These are phyloP conservation scores for Cladophialophora immunda DNA, from an alignment of 2,329 filamentous ascomycete species.

Conservation along the genomic window DNA sequence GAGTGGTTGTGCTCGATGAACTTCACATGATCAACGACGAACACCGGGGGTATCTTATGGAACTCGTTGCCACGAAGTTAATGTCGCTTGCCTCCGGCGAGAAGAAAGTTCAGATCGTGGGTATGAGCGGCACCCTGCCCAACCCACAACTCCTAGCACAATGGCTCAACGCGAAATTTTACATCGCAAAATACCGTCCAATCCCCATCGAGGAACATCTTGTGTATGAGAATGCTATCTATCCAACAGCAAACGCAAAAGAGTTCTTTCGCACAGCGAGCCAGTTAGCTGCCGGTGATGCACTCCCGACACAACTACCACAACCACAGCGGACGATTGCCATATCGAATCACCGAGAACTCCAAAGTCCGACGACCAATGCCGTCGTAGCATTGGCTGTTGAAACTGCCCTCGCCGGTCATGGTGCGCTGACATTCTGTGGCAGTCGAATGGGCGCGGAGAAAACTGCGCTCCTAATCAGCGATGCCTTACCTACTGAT, in stretches of 20 bases:
- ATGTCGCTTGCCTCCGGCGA: slow-evolving; percentile 64
- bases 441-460: slow-evolving; percentile 74
- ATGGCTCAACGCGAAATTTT: slow-evolving; percentile 76
- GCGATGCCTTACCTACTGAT: slow-evolving; percentile 68
- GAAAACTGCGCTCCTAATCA: slow-evolving; percentile 72
- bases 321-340: slow-evolving; percentile 56
- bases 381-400: slow-evolving; percentile 74
- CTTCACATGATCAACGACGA: slow-evolving; percentile 85
- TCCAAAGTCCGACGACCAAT: slow-evolving; percentile 72
- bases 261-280: slow-evolving; percentile 66
- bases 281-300: slow-evolving; percentile 54
- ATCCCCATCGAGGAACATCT: slow-evolving; percentile 79
- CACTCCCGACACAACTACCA: slow-evolving; percentile 45
- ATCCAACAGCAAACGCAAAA: slow-evolving; percentile 67
- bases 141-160: slow-evolving; percentile 74
- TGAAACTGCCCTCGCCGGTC: slow-evolving; percentile 73
- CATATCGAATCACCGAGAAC: slow-evolving; percentile 66
- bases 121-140: slow-evolving; percentile 81
- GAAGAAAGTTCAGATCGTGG: slow-evolving; percentile 70
- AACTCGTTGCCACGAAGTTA: slow-evolving; percentile 77
- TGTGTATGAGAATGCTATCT: slow-evolving; percentile 74
- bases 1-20: slow-evolving; percentile 76
- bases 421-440: slow-evolving; percentile 77
- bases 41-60: slow-evolving; percentile 76
- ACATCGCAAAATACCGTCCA: slow-evolving; percentile 76